Evolutionary conservation across 2,329 filamentous ascomycete genomes (phyloP), one percentile per base, ranked within the genome.

Genomic region (Fusarium redolens): DNA sequence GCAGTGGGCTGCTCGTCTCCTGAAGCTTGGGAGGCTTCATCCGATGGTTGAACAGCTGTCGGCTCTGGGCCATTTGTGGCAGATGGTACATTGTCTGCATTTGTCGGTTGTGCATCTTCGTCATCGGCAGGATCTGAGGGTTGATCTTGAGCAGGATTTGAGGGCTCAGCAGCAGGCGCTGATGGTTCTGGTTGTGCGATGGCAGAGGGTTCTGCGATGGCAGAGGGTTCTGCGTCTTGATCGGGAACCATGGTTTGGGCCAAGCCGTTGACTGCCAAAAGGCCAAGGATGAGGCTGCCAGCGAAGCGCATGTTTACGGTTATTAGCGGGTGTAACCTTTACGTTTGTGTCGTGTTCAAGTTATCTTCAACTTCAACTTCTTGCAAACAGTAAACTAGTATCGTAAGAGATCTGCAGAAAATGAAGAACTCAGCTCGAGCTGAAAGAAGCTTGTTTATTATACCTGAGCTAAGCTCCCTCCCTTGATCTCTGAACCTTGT

Each of bases 191-290:
- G 69, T 43, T 22, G 22, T 22, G 22, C 59, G 30, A 71, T 35
- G n/a, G 51, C 47, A 37, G 52, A 61, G 4, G 65, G 61, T 9
- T 69, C 58, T 38, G 65, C 59, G 30, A 71, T 35, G n/a, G 51
- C 47, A 37, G 52, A 61, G 4, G 65, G 61, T 9, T 69, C 58
- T 38, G 65, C 33, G 20, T 63, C 31, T 33, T 57, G 38, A 22
- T 47, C 70, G 10, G 57, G 54, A 7, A 50, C 47, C 14, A 35
- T 45, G 40, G 70, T 71, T 59, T 73, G 70, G n/a, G 61, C 56
- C 18, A 73, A 54, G n/a, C 70, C 70, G 17, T 73, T 61, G 15
- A 40, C 61, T 14, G 67, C 70, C 57, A 73, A 48, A 47, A 73
- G 56, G n/a, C 70, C 61, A 43, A 73, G 28, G 38, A 73, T 55